These are phyloP conservation scores for Scolecobasidium constrictum DNA, from an alignment of 2,329 filamentous ascomycete species.

Conservation along the genomic window DNA sequence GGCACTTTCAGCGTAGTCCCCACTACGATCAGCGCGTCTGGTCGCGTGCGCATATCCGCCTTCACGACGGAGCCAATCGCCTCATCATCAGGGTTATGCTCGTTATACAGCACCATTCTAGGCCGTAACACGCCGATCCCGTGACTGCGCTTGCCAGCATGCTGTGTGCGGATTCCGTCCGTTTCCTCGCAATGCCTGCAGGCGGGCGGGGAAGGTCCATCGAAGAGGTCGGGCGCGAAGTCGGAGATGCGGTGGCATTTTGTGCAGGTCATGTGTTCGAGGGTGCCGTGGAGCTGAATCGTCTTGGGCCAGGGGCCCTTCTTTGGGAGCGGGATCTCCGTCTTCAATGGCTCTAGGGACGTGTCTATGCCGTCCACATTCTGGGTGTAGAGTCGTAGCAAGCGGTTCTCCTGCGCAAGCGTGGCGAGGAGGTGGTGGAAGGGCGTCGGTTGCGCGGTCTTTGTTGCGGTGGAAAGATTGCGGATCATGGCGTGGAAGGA, in stretches of 20 bases:
- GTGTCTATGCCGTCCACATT: slow-evolving; percentile 96
- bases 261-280: slow-evolving; percentile 93
- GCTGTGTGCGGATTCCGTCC: slow-evolving; percentile 63
- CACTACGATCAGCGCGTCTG: slow-evolving; percentile 88
- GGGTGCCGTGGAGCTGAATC: slow-evolving; percentile 83
- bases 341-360: slow-evolving; percentile 65
- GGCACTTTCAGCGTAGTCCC: slow-evolving; percentile 94
- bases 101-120: slow-evolving; percentile 93
- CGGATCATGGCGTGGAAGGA: slow-evolving; percentile 96
- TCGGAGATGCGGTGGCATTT: slow-evolving; percentile 72
- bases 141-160: slow-evolving; percentile 80
- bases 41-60: slow-evolving; percentile 72
- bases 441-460: slow-evolving; percentile 65
- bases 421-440: slow-evolving; percentile 94
- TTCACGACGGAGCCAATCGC: slow-evolving; percentile 86
- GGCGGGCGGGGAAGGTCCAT: slow-evolving; percentile 70
- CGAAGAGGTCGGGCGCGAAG: slow-evolving; percentile 71
- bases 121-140: slow-evolving; percentile 84
- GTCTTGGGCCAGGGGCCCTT: slow-evolving; percentile 91
- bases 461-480: slow-evolving; percentile 69
- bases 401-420: slow-evolving; percentile 72
- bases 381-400: slow-evolving; percentile 87
- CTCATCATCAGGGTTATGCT: slow-evolving; percentile 91
- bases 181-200: slow-evolving; percentile 65
- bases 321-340: slow-evolving; percentile 66